Evolutionary conservation across 2,329 filamentous ascomycete genomes (phyloP).

Genomic region (Alternaria ethzedia): DNA sequence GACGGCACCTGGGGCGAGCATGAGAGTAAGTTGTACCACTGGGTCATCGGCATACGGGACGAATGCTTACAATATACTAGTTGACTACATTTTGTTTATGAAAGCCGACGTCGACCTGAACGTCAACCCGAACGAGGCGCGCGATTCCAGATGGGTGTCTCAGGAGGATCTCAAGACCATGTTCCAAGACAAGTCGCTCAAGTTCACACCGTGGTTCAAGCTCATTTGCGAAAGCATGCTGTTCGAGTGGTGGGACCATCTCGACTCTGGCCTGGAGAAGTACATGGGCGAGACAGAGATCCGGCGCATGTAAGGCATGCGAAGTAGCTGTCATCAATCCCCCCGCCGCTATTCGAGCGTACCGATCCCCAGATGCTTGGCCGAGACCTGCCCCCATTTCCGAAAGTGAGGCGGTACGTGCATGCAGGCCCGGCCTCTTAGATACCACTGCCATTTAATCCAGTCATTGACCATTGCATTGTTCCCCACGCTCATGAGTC

Average conservation of each 20-base stretch:
- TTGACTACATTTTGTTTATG: slow-evolving; percentile 99
- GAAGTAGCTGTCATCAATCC: not conserved
- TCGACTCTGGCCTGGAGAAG: slow-evolving; percentile 81
- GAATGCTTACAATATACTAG: slow-evolving; percentile 54
- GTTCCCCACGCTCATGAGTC: slow-evolving; percentile 32
- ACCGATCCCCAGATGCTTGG: slow-evolving; percentile 3
- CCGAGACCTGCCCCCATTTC: slow-evolving; percentile 20
- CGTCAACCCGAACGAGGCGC: slow-evolving; percentile 86
- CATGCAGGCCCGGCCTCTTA: slow-evolving; percentile 28
- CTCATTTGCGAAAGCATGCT: slow-evolving; percentile 98
- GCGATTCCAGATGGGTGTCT: slow-evolving; percentile 82
- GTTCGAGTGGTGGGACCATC: slow-evolving; percentile 94
- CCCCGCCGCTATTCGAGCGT: not conserved
- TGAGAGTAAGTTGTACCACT: slow-evolving; percentile 71
- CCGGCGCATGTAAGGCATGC: slow-evolving; percentile 71
- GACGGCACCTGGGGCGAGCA: slow-evolving; percentile 99
- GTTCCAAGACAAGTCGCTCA: slow-evolving; percentile 79
- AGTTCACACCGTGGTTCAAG: slow-evolving; percentile 99
- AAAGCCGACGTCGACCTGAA: slow-evolving; percentile 81
- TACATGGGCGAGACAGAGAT: slow-evolving; percentile 88
- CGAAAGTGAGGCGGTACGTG: slow-evolving; percentile 31
- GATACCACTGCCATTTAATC: slow-evolving; percentile 32
- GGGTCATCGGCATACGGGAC: not conserved
- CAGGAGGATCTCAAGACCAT: slow-evolving; percentile 81
- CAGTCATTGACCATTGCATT: slow-evolving; percentile 32